Conservation (phyloP, 345 rosid species). For the Psidium friedrichsthalianum region DNA sequence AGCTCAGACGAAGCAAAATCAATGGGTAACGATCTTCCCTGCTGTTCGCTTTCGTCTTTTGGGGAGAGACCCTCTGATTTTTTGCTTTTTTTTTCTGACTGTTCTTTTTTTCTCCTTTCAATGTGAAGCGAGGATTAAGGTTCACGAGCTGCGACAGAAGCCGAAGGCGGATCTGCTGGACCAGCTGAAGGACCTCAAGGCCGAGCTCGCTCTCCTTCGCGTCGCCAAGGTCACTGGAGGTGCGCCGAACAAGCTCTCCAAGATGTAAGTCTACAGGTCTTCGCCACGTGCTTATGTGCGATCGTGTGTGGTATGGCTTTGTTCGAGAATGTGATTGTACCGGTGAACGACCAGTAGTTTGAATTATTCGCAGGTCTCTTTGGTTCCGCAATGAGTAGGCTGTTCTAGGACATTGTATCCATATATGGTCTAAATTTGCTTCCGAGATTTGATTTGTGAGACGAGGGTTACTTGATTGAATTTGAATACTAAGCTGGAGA, state of each 20-base stretch:
- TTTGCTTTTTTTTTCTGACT: neutral
- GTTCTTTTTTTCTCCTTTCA: neutral
- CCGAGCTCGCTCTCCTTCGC: constrained; percentile 59
- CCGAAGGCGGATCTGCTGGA: constrained; percentile 36
- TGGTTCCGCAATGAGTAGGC: neutral
- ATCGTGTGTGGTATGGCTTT: neutral
- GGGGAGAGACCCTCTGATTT: neutral
- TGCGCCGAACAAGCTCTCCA: constrained; percentile 62
- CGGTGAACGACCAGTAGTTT: neutral
- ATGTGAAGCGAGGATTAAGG: constrained; percentile 51
- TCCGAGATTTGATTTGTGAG: neutral
- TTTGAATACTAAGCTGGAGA: neutral
- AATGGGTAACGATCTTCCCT: constrained; percentile 10
- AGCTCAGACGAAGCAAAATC: neutral
- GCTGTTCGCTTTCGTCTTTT: neutral
- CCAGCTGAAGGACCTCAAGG: constrained; percentile 58
- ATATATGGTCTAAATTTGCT: neutral
- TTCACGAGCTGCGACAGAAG: constrained; percentile 59
- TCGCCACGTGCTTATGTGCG: neutral
- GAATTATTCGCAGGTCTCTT: neutral
- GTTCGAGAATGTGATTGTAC: neutral
- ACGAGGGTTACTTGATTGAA: neutral
- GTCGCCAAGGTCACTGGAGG: constrained; percentile 74
- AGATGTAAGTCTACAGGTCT: constrained; percentile 26
- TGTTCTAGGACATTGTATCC: neutral